These are phyloP conservation scores for Hortiboletus flavorubellus DNA, from an alignment of 768 basidiomycete species.

Conservation along the genomic window DNA sequence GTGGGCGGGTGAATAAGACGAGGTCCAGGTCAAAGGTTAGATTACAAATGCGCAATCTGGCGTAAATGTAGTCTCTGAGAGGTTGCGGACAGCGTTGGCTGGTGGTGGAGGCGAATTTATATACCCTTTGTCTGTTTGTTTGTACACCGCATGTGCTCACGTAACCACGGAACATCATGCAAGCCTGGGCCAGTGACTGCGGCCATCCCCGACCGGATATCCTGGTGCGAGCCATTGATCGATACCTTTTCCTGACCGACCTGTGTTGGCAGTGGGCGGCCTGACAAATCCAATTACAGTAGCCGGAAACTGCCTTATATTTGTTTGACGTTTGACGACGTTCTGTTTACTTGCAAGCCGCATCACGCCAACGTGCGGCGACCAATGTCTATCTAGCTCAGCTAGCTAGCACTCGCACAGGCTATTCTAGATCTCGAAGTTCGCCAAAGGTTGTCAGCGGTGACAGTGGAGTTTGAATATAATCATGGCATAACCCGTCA, in stretches of 20 bases:
- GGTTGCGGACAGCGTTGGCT: not conserved
- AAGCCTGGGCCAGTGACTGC: too few relatives aligned
- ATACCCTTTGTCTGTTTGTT: constrained; percentile 19
- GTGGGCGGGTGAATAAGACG: constrained; percentile 18
- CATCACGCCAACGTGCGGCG: constrained; percentile 47
- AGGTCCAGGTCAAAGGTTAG: not conserved
- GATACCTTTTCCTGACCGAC: not conserved
- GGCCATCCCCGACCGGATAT: constrained; percentile 26
- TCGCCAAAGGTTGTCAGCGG: constrained; percentile 46
- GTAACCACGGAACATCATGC: not conserved
- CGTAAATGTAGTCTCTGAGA: not conserved
- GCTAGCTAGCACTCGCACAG: constrained; percentile 7
- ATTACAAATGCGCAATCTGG: not conserved
- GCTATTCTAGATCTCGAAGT: constrained; percentile 58
- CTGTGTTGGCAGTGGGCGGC: constrained; percentile 38
- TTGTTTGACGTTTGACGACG: constrained; percentile 42
- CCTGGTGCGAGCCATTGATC: constrained; percentile 38
- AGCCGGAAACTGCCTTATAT: constrained; percentile 43
- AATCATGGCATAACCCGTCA: not conserved
- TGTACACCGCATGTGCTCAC: constrained; percentile 14
- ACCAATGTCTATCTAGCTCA: not conserved
- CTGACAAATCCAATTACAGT: constrained; percentile 33
- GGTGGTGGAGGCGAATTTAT: constrained; percentile 24
- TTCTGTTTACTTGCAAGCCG: constrained; percentile 48
- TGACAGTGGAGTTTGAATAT: not conserved